Base-by-base conservation (phyloP, 2,329 filamentous ascomycete species). In the Sporothrix pallida region DNA sequence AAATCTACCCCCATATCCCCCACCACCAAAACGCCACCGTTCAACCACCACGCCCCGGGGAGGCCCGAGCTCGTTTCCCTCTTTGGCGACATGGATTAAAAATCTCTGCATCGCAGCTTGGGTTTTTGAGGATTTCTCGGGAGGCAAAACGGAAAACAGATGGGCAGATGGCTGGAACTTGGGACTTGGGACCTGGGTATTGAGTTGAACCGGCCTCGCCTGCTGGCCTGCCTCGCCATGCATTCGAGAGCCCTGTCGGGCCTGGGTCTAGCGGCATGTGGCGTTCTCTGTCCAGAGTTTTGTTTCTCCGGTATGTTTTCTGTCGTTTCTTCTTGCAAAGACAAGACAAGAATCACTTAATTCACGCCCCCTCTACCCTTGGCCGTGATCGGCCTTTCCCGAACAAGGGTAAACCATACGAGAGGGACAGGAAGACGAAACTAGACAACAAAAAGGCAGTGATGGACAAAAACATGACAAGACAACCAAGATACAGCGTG, bases 81-180 rank as follows among this genome's bases (percentile, higher is more conserved):
- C 15, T 42, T 42, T 62, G 12, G 58, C 9, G 58, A 13, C 15
- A 4, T 42, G 31, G 31, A 62, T 62, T 42, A 15, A n/a, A 42
- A 62, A 62, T 62, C 58, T 42, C 31, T 62, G 58, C 13, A 13
- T 62, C 12, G 13, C 31, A 62, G n/a, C 15, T 62, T 42, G 56
- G 26, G 7, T 9, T 56, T 50, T 15, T 15, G 23, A 26, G 23
- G 23, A 1, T 26, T 26, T 26, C 23, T 26, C 23, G 23, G 23
- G 23, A 26, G 23, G 23, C 23, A 26, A 26, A 26, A 26, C 23
- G 3, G 23, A 26, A 26, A 26, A 26, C 23, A 26, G 23, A 26
- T 26, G 23, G 23, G 23, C 23, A 26, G 23, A 26, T 26, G 23
- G 23, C 23, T 26, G 23, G 23, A 3, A 26, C 23, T 26, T 26